Evolutionary conservation across 1,139 yeast genomes (phyloP).

Genomic region (Hansenula sp.): DNA sequence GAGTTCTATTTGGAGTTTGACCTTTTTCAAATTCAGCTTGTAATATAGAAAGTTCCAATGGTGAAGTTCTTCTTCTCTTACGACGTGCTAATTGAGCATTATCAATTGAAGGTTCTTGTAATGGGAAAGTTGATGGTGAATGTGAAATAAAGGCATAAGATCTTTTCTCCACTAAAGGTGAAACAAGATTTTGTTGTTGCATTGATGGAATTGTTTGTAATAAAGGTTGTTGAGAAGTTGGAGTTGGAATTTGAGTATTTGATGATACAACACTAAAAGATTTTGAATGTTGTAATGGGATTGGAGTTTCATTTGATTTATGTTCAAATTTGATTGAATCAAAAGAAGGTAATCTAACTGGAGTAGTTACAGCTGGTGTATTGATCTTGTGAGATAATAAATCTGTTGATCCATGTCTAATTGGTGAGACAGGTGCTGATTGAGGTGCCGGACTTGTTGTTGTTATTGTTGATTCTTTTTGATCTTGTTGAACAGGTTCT

Average conservation of each 20-base stretch:
- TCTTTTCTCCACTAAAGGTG: slow-evolving; percentile 27
- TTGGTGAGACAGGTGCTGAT: slow-evolving; percentile 8
- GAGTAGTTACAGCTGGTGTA: slow-evolving; percentile 11
- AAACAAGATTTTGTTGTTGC: slow-evolving; percentile 1
- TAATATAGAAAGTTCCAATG: slow-evolving; percentile 73
- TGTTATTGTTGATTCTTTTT: not conserved
- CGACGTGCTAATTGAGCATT: slow-evolving; percentile 89
- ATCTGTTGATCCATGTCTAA: slow-evolving; percentile 2
- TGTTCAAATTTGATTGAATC: slow-evolving; percentile 18
- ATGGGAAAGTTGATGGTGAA: slow-evolving; percentile 81
- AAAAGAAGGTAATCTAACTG: slow-evolving; percentile 22
- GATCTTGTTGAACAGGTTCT: not conserved
- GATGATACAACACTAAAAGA: slow-evolving; percentile 6
- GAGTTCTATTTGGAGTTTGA: slow-evolving; percentile 73
- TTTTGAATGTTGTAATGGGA: slow-evolving; percentile 7
- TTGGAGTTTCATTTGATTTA: not conserved
- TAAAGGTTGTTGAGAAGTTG: slow-evolving; percentile 6
- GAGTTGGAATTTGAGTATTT: slow-evolving; percentile 7
- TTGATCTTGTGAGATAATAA: not conserved
- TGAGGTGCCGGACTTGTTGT: not conserved
- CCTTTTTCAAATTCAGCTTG: slow-evolving; percentile 75
- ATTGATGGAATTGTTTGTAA: slow-evolving; percentile 2
- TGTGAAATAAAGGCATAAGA: slow-evolving; percentile 89
- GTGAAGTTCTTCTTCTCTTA: slow-evolving; percentile 92
- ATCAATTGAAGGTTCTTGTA: slow-evolving; percentile 81